Conservation (phyloP, 2,329 filamentous ascomycete genomes). For the Fusarium graminum region DNA sequence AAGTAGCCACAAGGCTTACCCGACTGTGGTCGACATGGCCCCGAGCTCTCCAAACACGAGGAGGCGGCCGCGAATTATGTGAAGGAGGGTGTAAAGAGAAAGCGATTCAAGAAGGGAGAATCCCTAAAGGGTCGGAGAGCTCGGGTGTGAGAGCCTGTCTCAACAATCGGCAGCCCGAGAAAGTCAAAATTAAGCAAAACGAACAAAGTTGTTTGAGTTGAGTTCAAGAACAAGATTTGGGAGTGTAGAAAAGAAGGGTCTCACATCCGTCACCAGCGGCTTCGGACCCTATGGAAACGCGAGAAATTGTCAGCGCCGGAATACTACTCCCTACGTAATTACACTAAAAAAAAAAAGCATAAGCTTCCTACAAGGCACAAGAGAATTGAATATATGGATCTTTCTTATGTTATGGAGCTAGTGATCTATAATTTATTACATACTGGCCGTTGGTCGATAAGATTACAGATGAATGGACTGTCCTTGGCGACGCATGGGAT, state of each 20-base stretch:
- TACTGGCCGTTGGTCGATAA: constrained; percentile 24
- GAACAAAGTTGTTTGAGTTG: constrained; percentile 16
- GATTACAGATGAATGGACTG: constrained; percentile 3
- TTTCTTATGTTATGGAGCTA: constrained; percentile 23
- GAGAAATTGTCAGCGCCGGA: constrained; percentile 48
- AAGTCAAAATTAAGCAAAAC: constrained; percentile 4
- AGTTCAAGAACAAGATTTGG: constrained; percentile 23
- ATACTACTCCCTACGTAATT: constrained; percentile 27
- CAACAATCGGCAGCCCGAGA: constrained; percentile 24
- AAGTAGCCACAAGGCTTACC: constrained; percentile 50
- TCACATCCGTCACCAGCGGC: constrained; percentile 43
- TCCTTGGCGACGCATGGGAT: background rate
- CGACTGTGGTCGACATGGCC: constrained; percentile 50
- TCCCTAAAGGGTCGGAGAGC: constrained; percentile 39
- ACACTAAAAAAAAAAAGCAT: constrained; percentile 24
- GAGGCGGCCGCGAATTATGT: constrained; percentile 19
- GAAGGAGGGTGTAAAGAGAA: constrained; percentile 10
- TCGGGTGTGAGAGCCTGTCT: constrained; percentile 37
- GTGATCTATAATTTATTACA: constrained; percentile 14
- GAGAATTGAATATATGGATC: constrained; percentile 13
- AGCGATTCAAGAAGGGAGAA: constrained; percentile 7
- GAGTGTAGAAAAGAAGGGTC: constrained; percentile 40
- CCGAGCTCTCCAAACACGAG: constrained; percentile 45
- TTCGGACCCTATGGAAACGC: constrained; percentile 49
- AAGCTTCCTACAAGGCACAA: constrained; percentile 2